These are phyloP conservation scores for Wickerhamiella nectarea DNA, from an alignment of 805 yeast species.

Conservation along the genomic window DNA sequence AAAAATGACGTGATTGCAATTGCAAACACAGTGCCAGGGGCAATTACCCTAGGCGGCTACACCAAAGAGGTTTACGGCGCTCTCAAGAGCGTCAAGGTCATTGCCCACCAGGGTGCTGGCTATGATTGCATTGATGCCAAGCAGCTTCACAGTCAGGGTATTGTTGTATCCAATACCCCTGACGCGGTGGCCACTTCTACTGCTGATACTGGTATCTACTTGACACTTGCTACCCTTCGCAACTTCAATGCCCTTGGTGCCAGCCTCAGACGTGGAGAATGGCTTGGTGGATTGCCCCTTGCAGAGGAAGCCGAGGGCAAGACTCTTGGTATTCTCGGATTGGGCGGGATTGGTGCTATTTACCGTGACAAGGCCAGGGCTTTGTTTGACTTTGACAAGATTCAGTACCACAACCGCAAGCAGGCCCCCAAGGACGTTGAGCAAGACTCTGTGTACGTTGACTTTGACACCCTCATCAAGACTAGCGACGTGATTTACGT, in stretches of 20 bases:
- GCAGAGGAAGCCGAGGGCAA: conserved; percentile 40
- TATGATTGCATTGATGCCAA: conserved; percentile 35
- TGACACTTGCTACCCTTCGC: conserved; percentile 39
- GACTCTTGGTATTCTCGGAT: conserved; percentile 44
- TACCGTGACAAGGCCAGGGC: conserved; percentile 38
- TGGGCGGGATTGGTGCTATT: conserved; percentile 52
- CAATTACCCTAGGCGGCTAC: conserved; percentile 30
- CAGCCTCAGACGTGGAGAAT: conserved; percentile 33
- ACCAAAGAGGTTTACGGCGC: conserved; percentile 32
- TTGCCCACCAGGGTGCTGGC: conserved; percentile 45
- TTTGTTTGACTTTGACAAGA: conserved; percentile 35
- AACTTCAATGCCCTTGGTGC: conserved; percentile 34
- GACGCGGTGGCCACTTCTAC: conserved; percentile 41
- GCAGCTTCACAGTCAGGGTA: conserved; percentile 30
- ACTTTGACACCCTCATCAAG: conserved; percentile 35
- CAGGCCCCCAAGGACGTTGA: conserved; percentile 37
- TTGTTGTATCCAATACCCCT: conserved; percentile 42
- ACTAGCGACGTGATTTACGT: conserved; percentile 37
- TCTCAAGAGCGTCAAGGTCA: conserved; percentile 31
- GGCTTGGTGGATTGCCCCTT: conserved; percentile 32
- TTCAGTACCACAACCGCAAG: conserved; percentile 40
- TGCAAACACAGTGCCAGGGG: conserved; percentile 32
- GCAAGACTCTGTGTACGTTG: conserved; percentile 32
- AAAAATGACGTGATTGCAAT: conserved; percentile 30
- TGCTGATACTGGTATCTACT: conserved; percentile 42